Evolutionary conservation across 176 grass and related monocot species (phyloP).

Genomic region (Otatea glauca): DNA sequence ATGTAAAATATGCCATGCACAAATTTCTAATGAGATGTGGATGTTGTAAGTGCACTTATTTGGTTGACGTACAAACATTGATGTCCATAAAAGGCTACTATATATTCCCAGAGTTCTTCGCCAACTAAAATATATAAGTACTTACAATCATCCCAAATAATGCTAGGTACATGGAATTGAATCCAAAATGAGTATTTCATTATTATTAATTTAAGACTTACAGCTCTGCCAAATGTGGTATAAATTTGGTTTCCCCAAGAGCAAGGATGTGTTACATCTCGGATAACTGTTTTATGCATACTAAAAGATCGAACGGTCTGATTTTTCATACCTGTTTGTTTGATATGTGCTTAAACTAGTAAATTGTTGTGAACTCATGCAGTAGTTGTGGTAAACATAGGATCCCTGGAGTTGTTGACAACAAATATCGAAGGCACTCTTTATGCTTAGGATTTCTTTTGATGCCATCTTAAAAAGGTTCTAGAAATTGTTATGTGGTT

Average conservation of each 20-base stretch:
- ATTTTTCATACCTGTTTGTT: conserved; percentile 22
- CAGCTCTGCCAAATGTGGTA: neutral
- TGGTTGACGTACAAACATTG: neutral
- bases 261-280: neutral
- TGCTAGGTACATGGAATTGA: neutral
- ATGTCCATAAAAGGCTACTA: conserved; percentile 27
- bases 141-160: conserved; percentile 14
- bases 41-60: neutral
- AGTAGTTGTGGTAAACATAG: conserved; percentile 11
- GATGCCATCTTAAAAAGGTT: conserved; percentile 3
- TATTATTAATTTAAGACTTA: neutral
- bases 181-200: conserved; percentile 7
- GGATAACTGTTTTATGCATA: neutral
- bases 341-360: neutral
- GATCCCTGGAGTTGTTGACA: neutral
- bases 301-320: neutral
- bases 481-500: neutral
- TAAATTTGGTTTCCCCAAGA: conserved; percentile 4
- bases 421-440: neutral
- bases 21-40: neutral
- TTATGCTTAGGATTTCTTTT: neutral
- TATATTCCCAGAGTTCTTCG: conserved; percentile 15
- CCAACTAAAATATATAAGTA: conserved; percentile 30
- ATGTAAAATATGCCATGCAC: neutral
- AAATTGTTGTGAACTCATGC: neutral